Base-by-base conservation (phyloP, 345 rosid genomes). In the Fremontodendron californicum region DNA sequence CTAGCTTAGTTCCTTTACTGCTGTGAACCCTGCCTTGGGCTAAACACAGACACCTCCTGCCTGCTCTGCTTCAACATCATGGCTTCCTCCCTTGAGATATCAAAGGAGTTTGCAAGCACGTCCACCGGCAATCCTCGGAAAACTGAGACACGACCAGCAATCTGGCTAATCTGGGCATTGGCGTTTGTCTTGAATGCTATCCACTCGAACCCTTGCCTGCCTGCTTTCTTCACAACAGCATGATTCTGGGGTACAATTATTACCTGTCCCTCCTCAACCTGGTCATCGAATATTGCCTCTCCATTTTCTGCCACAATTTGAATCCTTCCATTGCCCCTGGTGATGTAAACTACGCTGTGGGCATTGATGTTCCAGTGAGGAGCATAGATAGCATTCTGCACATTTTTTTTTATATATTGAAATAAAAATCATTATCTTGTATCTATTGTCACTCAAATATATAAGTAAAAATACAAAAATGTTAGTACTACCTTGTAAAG, bases 341-440 rank as follows among this genome's bases (percentile, higher is more conserved):
- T 75, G 61, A 46, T 43, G 81, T 83, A 87, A 29, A 75, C 45
- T 3, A 89, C 40, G 77, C 81, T 66, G 85, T 89, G 86, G 25
- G 87, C 80, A 54, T 89, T 83, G 15, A 27, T 16, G 82, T 83
- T 81, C 84, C 84, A 83, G 70, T 82, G 80, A 0, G 89, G 88
- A 31, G 77, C 39, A 63, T 55, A 39, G 6, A 83, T 4, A 0
- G 85, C 91, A 31, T 89, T 81, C 88, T 89, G 85, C 42, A 68
- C 1, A 21, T 10, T 11, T 4, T 0, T 1, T n/a, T 7, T 33
- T 3, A 33, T n/a, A n/a, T n/a, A 54, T 21, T 29, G 31, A 60
- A 29, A 60, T 1, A 29, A 60, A 60, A 0, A 29, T 61, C 40
- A 37, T 65, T 2, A 21, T 7, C 21, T 21, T 54, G 1, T 39